Base-by-base conservation (phyloP, 2,329 filamentous ascomycete species). In the Ceratocystis destructans region DNA sequence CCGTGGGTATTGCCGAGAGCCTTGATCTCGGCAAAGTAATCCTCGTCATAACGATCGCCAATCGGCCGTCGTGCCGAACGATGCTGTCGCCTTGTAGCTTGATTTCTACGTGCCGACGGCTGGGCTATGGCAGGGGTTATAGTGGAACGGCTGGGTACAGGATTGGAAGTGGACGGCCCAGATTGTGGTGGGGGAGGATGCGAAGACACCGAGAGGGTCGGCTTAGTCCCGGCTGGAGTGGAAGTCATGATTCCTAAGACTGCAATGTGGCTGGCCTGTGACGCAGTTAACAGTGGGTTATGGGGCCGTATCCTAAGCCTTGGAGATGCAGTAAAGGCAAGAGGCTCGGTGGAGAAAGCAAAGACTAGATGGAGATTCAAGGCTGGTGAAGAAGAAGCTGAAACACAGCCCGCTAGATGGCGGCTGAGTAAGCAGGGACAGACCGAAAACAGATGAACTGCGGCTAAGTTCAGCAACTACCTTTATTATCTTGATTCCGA, bases 11-110 rank as follows among this genome's bases (percentile, higher is more conserved):
- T 84, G 67, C 81, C 78, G 67, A 84, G 75, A 22, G 81, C 82
- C 70, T 81, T 77, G 69, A 92, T 80, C 79, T 96, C 91, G 70
- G 86, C 90, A 83, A 95, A 87, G 72, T 84, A 85, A 83, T 96
- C 91, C 78, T 96, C 91, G 74, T 87, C 82, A 7, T 71, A 70
- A 28, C 71, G 71, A 64, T 71, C 70, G 50, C 71, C 79, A 20
- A 82, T 80, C 61, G 90, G 88, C 73, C 87, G 86, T 72, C 87
- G 87, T 73, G 91, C 88, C 70, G 84, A 85, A 74, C 90, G 91
- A 77, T 96, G 90, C 75, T 94, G 90, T 74, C 87, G 92, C 75
- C 87, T 88, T 64, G 82, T 80, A 57, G 79, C 79, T 77, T 97
- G 93, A 64, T 82, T 85, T 76, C 89, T 96, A 71, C 92, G 83